A percentile compares a stretch with the other conserved stretches of the same genome.
Evolutionary conservation across 768 basidiomycete species (phyloP).

Genomic region (Megacollybia marginata): DNA sequence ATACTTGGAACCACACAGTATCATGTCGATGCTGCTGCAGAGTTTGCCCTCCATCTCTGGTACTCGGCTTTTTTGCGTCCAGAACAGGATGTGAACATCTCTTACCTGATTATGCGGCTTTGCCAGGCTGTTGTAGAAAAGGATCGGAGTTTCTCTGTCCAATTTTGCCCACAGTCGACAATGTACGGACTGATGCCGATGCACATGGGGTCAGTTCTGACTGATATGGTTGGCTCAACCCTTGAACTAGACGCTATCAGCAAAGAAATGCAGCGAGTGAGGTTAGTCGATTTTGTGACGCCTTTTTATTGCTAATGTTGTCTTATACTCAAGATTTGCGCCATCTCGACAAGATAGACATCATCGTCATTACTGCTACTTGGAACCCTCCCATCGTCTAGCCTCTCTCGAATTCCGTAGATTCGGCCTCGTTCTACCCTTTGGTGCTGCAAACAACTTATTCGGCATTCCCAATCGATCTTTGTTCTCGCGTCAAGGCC

Average conservation of each 20-base stretch:
- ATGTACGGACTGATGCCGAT: too few relatives aligned
- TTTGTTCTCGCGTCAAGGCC: conserved; percentile 28
- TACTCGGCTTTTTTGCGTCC: conserved; percentile 35
- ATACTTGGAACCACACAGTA: conserved; percentile 24
- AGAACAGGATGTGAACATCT: too few relatives aligned
- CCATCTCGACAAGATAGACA: conserved; percentile 29
- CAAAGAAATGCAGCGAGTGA: conserved; percentile 7
- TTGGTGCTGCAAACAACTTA: conserved; percentile 32
- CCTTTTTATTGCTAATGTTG: too few relatives aligned
- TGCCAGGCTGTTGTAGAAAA: too few relatives aligned
- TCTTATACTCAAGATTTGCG: conserved; percentile 5
- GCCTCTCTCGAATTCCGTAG: conserved; percentile 31
- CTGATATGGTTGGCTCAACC: conserved; percentile 2
- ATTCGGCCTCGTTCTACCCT: conserved; percentile 39
- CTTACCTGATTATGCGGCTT: too few relatives aligned
- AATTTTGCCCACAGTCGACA: too few relatives aligned
- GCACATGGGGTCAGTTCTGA: too few relatives aligned
- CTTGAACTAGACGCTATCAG: conserved; percentile 13
- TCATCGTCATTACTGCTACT: conserved; percentile 27
- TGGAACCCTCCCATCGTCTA: conserved; percentile 37
- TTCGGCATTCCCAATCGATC: conserved; percentile 33
- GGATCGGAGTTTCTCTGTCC: too few relatives aligned
- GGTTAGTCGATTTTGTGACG: too few relatives aligned
- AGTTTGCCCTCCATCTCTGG: conserved; percentile 41
- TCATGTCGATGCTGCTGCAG: conserved; percentile 23